These are phyloP conservation scores for Herpotrichia juniperi DNA, from an alignment of 2,329 filamentous ascomycete species.

Conservation along the genomic window DNA sequence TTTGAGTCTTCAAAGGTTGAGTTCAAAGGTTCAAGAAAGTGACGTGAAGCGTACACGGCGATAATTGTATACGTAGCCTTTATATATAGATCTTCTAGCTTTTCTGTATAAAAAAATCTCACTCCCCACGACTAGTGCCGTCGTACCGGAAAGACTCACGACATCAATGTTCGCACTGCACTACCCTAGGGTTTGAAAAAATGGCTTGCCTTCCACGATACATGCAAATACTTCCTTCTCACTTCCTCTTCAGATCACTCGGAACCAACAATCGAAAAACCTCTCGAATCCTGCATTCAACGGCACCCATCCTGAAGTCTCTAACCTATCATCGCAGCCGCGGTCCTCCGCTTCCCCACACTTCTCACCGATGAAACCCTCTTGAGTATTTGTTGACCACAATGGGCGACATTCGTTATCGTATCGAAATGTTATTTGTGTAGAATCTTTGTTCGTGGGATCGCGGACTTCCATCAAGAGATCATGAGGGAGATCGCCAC, in stretches of 20 bases:
- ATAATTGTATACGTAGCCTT: too few species aligned
- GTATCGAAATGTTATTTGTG: slow-evolving; percentile 3
- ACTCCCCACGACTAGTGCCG: too few species aligned
- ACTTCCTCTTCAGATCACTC: neutral
- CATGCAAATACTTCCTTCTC: too few species aligned
- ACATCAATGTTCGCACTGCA: too few species aligned
- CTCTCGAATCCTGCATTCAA: slow-evolving; percentile 6
- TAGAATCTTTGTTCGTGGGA: slow-evolving; percentile 5
- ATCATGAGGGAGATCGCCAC: neutral
- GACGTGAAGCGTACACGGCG: too few species aligned
- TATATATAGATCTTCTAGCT: too few species aligned
- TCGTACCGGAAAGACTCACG: too few species aligned
- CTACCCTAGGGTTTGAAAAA: too few species aligned
- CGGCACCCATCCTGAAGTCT: slow-evolving; percentile 2
- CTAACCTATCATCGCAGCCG: slow-evolving; percentile 6
- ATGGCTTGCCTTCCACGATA: too few species aligned
- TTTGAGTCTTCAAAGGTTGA: too few species aligned
- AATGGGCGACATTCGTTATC: slow-evolving; percentile 2
- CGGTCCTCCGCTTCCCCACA: slow-evolving; percentile 5
- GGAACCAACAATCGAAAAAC: slow-evolving; percentile 9
- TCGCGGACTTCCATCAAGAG: slow-evolving; percentile 6
- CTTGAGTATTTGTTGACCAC: slow-evolving; percentile 4
- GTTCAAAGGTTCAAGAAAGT: too few species aligned
- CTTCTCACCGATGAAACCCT: neutral
- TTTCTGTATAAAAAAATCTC: too few species aligned